Evolutionary conservation across 2,329 filamentous ascomycete species (phyloP), one percentile per base, ranked within the genome.

Genomic region (Elsinoe batatas): DNA sequence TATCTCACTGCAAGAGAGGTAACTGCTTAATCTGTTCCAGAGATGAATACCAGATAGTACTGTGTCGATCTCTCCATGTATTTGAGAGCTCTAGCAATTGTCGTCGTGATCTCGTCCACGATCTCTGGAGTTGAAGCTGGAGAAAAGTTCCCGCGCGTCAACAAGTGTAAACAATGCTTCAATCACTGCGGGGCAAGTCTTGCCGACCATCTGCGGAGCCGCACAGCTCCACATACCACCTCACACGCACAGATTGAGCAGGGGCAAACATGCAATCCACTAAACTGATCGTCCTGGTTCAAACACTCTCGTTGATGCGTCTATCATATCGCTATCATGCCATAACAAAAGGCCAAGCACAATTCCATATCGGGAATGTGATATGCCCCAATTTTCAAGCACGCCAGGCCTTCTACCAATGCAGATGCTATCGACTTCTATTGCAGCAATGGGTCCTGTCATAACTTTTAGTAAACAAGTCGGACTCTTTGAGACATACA

Each of bases 401-500:
- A 6, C 22, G 22, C 22, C 22, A 26, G 22, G 22, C 26, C 26
- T 7, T 30, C 5, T 30, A 30, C 5, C 3, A 30, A 30, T 30
- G 26, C 26, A 30, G 3, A 30, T 8, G 26, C 26, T 8, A 30
- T 8, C 26, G 8, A 30, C 44, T 37, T 60, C 61, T 65, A 71
- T 64, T 71, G 68, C 60, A 71, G 62, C 56, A 71, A 58, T 53
- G 62, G 79, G 66, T 82, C 79, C 69, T 75, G 59, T 7, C 53
- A 30, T 18, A 36, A 40, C 37, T 40, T 15, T 47, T 26, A 60
- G 56, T 17, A 50, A 47, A 36, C 5, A 13, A 17, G 30, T 10
- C 3, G 5, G 5, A 32, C 18, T 22, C 12, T 37, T 10, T 15
- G 22, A 3, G 1, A 26, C 13, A 8, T 12, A 17, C 35, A 58